phyloP scores from a whole-genome alignment of 2,329 filamentous ascomycete species.

The Arthrobotrys pseudoclavata region DNA sequence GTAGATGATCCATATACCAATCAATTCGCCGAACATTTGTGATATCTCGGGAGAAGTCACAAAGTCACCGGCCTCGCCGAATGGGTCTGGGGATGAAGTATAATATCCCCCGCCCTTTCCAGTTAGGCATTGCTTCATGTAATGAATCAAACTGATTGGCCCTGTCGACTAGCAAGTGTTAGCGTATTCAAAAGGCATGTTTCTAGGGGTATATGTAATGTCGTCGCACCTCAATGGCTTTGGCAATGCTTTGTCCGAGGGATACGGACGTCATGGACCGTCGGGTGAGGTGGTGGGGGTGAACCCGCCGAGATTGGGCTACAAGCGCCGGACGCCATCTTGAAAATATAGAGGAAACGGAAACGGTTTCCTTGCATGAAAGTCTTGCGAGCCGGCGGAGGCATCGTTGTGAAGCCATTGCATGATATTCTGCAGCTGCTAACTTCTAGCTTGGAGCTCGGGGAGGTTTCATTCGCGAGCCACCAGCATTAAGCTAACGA shows the following conservation, averaged over 20 bases:
- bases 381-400: slow-evolving; percentile 45
- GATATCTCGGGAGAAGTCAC: slow-evolving; percentile 98
- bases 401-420: slow-evolving; percentile 54
- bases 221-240: slow-evolving; percentile 53
- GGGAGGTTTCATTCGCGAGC: slow-evolving; percentile 18
- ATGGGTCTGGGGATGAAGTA: slow-evolving; percentile 83
- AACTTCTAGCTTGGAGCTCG: background rate
- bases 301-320: slow-evolving; percentile 47
- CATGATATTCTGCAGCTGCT: slow-evolving; percentile 10
- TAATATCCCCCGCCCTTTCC: slow-evolving; percentile 94
- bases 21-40: slow-evolving; percentile 93
- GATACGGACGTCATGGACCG: slow-evolving; percentile 29
- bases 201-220: background rate
- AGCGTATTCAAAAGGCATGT: slow-evolving; percentile 54
- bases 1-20: slow-evolving; percentile 93
- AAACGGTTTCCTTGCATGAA: slow-evolving; percentile 37
- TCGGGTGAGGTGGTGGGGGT: slow-evolving; percentile 43
- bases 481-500: background rate
- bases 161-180: slow-evolving; percentile 78
- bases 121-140: slow-evolving; percentile 98
- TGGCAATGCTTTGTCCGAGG: slow-evolving; percentile 53
- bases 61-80: slow-evolving; percentile 94
- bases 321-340: slow-evolving; percentile 53
- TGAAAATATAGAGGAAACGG: slow-evolving; percentile 30
- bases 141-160: slow-evolving; percentile 89